These are phyloP conservation scores for Polytrichum commune DNA, from an alignment of 225 moss, liverwort and hornwort genomes.

Conservation along the genomic window DNA sequence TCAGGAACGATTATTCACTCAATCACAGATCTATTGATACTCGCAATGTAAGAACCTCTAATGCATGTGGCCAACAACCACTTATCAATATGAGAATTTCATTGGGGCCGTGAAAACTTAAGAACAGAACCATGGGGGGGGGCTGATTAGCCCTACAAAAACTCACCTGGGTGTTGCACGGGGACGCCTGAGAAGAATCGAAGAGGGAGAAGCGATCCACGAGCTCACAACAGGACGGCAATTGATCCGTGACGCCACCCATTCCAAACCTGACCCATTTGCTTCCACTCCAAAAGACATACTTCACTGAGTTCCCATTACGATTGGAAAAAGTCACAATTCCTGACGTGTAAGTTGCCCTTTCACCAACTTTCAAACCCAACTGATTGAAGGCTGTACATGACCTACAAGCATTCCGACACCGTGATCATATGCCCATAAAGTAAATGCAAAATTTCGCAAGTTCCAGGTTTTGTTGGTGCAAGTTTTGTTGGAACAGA, in stretches of 20 bases:
- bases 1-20: not conserved
- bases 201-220: constrained; percentile 44
- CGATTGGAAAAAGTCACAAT: no score
- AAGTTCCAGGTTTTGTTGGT: no score
- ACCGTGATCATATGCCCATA: no score
- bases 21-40: not conserved
- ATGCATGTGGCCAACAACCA: not conserved
- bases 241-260: constrained; percentile 7
- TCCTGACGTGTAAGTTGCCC: no score
- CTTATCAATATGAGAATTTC: not conserved
- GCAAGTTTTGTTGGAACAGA: no score
- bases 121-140: not conserved
- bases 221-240: constrained; percentile 47
- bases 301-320: no score
- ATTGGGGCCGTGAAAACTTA: not conserved
- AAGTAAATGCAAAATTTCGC: no score
- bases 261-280: not conserved
- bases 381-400: no score
- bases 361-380: no score
- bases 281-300: no score
- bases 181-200: constrained; percentile 27
- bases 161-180: constrained; percentile 43
- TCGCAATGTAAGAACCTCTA: not conserved
- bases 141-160: no score
- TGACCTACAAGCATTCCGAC: no score